Evolutionary conservation across 176 grass and related monocot genomes (phyloP), one percentile per base, ranked within the genome.

Genomic region (Miscanthus lutarioriparius): DNA sequence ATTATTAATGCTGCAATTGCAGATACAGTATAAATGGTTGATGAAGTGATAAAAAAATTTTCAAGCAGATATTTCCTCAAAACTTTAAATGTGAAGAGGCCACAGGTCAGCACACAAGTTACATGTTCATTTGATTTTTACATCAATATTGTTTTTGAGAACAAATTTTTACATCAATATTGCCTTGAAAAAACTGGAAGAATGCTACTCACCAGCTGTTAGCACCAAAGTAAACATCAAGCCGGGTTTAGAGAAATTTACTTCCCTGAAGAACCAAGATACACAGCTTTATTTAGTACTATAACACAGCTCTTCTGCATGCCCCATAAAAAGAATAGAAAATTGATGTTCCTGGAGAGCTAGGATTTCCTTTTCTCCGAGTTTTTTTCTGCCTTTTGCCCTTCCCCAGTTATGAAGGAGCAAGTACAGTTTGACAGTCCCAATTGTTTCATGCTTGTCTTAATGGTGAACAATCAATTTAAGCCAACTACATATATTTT

Each of bases 131-230:
- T 80, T 92, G 75, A 94, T 90, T 54, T 71, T 87, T 80, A 7
- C 53, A 56, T 56, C 53, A 56, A 22, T 56, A 56, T 22, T 51
- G 48, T 7, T 20, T 54, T 54, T 54, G 7, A 20, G 17, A 54
- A 54, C 17, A 54, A 1, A 20, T 20, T 54, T 54, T 3, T 94
- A 92, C 80, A 97, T 90, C 65, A 94, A 90, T 87, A 88, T 97
- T 84, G 87, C 89, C 38, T 72, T 94, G 76, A 94, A 94, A 91
- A 93, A 89, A 79, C 81, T 97, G 35, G 94, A 97, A 83, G 90
- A 90, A 48, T 94, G 88, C 88, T 85, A 88, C 83, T 90, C 90
- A 62, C 85, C 90, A 23, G 87, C 94, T 88, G 85, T 94, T 47
- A 88, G 83, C 48, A 97, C 94, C 38, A 94, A 97, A 80, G 88